Base-by-base conservation (phyloP, 106 monocot genomes). In the Acorus calamus region DNA sequence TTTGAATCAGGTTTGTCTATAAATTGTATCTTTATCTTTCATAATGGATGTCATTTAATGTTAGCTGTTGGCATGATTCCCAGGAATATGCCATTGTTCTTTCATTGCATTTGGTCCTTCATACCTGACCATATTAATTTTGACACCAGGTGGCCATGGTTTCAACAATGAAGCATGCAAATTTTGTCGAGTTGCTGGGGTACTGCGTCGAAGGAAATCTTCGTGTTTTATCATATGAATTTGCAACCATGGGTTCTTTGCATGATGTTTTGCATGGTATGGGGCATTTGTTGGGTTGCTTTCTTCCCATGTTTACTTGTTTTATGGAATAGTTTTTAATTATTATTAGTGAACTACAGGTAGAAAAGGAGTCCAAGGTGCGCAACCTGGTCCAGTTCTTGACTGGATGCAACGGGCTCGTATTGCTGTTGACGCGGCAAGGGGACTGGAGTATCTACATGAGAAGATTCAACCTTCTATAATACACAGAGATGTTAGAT, bases 361-460 rank as follows among this genome's bases (percentile, higher is more conserved):
- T 52, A 42, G 70, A 42, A 71, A 71, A 47, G 70, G 70, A 44
- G 70, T 71, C 6, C 60, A 71, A 55, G 70, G 70, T 12, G 8
- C 70, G 3, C 70, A 71, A 55, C 70, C 70, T 44, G 70, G 70
- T 46, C 70, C 70, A 10, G 70, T 54, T 2, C 70, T 71, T 42
- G 70, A 71, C 48, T 71, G 70, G 70, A 61, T 71, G 70, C 70
- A 71, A 51, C 70, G 70, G 4, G 70, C 61, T 14, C 61, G 70
- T 13, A 71, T 71, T 71, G 70, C 52, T 2, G 70, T 71, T 42
- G 70, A 71, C 46, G 70, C 61, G 2, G 70, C 70, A 42, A 51
- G 61, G 47, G 70, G 70, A 5, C 53, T 71, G 4, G 70, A 71
- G 61, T 71, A 71, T 54, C 54, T 71, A 9, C 70, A 71, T 14